Percentiles rank a stretch among this genome's conserved stretches.
These are phyloP conservation scores for Sequoiadendron giganteum DNA, from an alignment of 75 land plant genomes.

Conservation along the genomic window DNA sequence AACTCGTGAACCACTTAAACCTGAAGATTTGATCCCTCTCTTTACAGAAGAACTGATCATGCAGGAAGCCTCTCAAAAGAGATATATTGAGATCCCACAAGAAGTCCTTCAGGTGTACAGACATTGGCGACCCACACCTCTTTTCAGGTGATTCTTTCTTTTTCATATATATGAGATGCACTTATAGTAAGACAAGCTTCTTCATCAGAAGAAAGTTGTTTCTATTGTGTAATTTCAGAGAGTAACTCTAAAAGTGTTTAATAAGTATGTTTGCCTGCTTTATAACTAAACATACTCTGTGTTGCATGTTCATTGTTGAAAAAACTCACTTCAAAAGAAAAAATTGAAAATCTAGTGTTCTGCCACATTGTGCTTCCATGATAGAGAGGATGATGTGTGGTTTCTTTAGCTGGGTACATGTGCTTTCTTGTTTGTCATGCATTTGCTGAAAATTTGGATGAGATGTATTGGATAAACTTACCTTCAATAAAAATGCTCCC, in stretches of 20 bases:
- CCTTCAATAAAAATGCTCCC: background rate
- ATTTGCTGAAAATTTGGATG: background rate
- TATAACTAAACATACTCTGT: background rate
- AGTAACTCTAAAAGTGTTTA: background rate
- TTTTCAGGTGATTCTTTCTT: conserved; percentile 56
- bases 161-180: background rate
- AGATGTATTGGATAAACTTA: background rate
- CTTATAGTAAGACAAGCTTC: background rate
- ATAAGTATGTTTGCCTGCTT: background rate
- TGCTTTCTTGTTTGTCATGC: background rate
- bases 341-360: background rate
- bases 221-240: background rate
- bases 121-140: conserved; percentile 90
- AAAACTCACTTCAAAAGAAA: background rate
- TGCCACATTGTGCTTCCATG: background rate
- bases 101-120: conserved; percentile 81
- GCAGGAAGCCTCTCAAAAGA: conserved; percentile 59
- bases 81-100: conserved; percentile 81
- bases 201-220: background rate
- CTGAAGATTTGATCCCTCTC: conserved; percentile 70
- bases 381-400: background rate
- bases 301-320: background rate
- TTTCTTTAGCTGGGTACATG: background rate
- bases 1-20: conserved; percentile 58
- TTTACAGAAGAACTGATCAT: conserved; percentile 76